Evolutionary conservation across 345 rosid species (phyloP).

Genomic region (Pugionium cornutum): DNA sequence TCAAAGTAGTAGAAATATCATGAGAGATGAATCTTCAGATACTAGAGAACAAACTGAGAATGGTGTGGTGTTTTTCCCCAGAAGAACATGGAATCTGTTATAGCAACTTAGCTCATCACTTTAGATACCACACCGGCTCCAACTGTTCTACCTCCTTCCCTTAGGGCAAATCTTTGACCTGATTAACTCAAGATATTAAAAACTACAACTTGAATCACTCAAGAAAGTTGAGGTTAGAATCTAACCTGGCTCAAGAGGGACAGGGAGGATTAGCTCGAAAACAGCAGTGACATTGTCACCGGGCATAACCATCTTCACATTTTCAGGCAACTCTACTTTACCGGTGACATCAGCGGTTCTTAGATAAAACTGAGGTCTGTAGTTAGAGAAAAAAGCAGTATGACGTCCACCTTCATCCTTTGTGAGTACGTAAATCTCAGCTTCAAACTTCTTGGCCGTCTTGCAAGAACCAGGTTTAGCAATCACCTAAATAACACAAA

Average conservation of each 20-base stretch:
- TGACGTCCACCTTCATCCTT: conserved; percentile 99
- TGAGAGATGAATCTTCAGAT: conserved; percentile 16
- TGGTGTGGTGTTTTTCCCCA: neutral
- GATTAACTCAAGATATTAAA: neutral
- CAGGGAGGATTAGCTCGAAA: conserved; percentile 77
- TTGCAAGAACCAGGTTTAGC: conserved; percentile 90
- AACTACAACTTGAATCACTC: neutral
- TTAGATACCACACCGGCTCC: conserved; percentile 97
- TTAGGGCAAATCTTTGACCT: conserved; percentile 99
- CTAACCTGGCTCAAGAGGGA: conserved; percentile 83
- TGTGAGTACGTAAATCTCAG: conserved; percentile 93
- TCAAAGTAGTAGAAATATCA: neutral
- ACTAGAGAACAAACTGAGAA: conserved; percentile 10
- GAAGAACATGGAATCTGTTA: conserved; percentile 8
- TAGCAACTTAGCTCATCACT: conserved; percentile 55
- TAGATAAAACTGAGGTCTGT: conserved; percentile 93
- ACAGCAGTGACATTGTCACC: conserved; percentile 95
- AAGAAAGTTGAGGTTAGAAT: neutral
- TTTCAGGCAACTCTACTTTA: conserved; percentile 81
- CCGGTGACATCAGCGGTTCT: conserved; percentile 98
- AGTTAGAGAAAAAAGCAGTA: conserved; percentile 84
- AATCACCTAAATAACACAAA: conserved; percentile 60
- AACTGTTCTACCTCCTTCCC: conserved; percentile 99
- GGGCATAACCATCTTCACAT: conserved; percentile 97
- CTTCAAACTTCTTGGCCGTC: conserved; percentile 86